phyloP scores from a whole-genome alignment of 306 rosid species.

The Prunus fruticosa region DNA sequence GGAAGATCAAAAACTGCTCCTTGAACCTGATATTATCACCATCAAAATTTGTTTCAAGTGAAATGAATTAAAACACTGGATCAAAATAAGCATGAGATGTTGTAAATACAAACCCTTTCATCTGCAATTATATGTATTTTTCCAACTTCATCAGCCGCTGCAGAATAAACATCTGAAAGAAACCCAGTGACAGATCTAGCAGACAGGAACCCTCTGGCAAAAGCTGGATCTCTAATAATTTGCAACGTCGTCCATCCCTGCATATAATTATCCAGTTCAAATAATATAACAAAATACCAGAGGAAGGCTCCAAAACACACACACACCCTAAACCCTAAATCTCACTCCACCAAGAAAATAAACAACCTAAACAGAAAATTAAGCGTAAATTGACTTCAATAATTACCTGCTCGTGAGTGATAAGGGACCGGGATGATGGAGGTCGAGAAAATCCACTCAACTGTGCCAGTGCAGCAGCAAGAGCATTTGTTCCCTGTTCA shows the following conservation, averaged over 20 bases:
- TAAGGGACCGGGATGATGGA: conserved; percentile 87
- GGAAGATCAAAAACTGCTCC: conserved; percentile 99
- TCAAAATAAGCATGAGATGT: conserved; percentile 12
- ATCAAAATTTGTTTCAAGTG: conserved; percentile 18
- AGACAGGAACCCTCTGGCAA: conserved; percentile 69
- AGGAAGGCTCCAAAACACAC: background rate
- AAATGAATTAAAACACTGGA: conserved; percentile 9
- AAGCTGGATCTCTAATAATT: conserved; percentile 64
- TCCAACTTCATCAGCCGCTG: conserved; percentile 96
- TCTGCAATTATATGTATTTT: conserved; percentile 87
- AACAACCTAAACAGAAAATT: background rate
- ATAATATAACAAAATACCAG: conserved; percentile 16
- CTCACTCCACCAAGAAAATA: background rate
- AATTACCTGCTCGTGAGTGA: conserved; percentile 81
- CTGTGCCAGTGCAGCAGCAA: conserved; percentile 97
- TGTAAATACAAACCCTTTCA: conserved; percentile 64
- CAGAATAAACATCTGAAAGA: conserved; percentile 82
- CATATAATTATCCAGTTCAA: conserved; percentile 26
- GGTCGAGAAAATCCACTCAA: conserved; percentile 92
- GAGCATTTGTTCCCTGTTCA: conserved; percentile 79
- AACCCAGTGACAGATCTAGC: conserved; percentile 95
- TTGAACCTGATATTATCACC: conserved; percentile 60
- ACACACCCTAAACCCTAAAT: background rate
- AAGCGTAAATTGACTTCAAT: background rate
- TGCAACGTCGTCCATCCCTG: conserved; percentile 97